Evolutionary conservation across 2,329 filamentous ascomycete species (phyloP), one percentile per base, ranked within the genome.

Genomic region (Aureobasidium sp.): DNA sequence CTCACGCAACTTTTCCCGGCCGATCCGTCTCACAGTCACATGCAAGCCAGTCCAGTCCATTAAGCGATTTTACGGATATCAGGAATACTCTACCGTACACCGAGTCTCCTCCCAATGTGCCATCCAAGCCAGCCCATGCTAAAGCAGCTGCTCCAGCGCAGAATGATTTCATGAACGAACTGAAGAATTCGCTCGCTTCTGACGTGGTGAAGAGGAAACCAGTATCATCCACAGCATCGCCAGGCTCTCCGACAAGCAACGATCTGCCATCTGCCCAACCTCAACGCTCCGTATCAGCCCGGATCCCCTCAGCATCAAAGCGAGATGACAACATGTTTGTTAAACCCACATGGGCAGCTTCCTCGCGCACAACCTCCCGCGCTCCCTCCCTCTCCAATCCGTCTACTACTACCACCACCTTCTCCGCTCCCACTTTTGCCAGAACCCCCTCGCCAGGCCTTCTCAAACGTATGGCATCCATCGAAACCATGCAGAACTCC

Each of bases 391-490:
- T 36, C 15, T 48, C 60, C 39, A 48, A 32, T 13, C 59, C 60
- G 2, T 1, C 29, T 15, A 10, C 27, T 7, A 20, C 20, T 15
- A 13, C 27, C 12, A 37, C 51, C 6, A 24, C 60, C 32, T 34
- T 34, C 10, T 34, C 32, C 17, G 34, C 62, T 13, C 53, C 59
- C 15, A 17, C 50, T 1, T 59, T 52, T n/a, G 52, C 47, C 4
- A 64, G 72, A 27, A 66, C 72, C 8, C 73, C 77, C 0, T 78
- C 75, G 12, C 71, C 78, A 0, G 74, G 75, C 2, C 65, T 80
- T n/a, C 65, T 80, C 52, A 73, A 76, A 52, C 71, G 78, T 24
- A 80, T 81, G 76, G 74, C 73, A 0, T 76, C 74, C n/a, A 75
- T 79, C 51, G 77, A 79, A 53, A 65, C 69, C 1, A 32, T 51